Percentiles rank a stretch among this genome's conserved stretches.
These are phyloP conservation scores for Trichophyton schoenleinii DNA, from an alignment of 2,329 filamentous ascomycete genomes.

Conservation along the genomic window DNA sequence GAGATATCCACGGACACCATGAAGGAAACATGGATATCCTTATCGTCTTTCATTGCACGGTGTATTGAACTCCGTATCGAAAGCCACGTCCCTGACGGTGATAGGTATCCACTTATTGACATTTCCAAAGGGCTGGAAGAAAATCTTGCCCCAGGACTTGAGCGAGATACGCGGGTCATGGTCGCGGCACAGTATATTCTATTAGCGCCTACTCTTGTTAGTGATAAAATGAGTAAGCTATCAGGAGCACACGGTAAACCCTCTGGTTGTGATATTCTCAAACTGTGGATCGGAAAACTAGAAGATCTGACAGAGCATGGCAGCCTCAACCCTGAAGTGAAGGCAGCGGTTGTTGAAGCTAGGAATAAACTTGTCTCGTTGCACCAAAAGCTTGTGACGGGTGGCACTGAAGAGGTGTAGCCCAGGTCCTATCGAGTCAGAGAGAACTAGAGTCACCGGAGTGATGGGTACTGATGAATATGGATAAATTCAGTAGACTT, in stretches of 20 bases:
- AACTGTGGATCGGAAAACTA: neutral
- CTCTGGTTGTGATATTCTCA: neutral
- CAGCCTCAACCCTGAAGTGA: neutral
- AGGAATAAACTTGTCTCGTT: neutral
- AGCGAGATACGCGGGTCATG: conserved; percentile 5
- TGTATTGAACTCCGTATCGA: neutral
- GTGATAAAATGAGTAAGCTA: neutral
- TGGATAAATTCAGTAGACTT: too few species aligned
- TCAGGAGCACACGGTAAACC: neutral
- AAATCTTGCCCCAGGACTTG: neutral
- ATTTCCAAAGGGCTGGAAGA: neutral
- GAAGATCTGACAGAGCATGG: neutral
- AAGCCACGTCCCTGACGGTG: neutral
- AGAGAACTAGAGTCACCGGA: too few species aligned
- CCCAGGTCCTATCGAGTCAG: too few species aligned
- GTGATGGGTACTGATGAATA: too few species aligned
- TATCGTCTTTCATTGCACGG: neutral
- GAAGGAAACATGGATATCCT: neutral
- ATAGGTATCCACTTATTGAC: neutral
- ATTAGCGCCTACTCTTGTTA: neutral
- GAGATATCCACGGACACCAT: neutral
- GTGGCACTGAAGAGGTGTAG: neutral
- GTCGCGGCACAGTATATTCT: conserved; percentile 1
- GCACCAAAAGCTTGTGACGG: neutral
- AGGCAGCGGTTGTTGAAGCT: neutral